Base-by-base conservation (phyloP, 148 eudicot genomes). In the Beta vulgaris region DNA sequence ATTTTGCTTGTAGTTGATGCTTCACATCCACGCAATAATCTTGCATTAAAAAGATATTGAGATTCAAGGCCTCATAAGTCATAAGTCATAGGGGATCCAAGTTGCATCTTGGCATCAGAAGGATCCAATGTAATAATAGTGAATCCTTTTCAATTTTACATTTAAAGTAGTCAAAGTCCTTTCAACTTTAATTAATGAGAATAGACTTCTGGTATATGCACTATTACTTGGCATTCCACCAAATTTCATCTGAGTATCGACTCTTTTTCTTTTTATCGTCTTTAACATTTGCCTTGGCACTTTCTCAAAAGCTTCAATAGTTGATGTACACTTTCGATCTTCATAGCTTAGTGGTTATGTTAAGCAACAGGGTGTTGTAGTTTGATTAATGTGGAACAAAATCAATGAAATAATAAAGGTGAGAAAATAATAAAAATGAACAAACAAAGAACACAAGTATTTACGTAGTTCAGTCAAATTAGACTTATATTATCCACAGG, bases 141-240 rank as follows among this genome's bases (percentile, higher is more conserved):
- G 68, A 57, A 43, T 55, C 32, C 29, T 58, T 46, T 71, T 13
- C 42, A 48, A 60, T 44, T 23, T 12, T 15, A 8, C 25, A 51
- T 71, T 49, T 63, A 64, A 64, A 64, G 26, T 40, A 64, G 61
- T 19, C 21, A 51, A 39, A 51, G 29, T 42, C 59, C 16, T 72
- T 42, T 49, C 55, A 23, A 39, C 74, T 67, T 73, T 67, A 65
- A 32, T 9, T 42, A 32, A 71, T 72, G 29, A 32, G 71, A 29
- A 53, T 8, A 0, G 35, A 71, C 73, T 21, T 68, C 3, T 19
- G 46, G 15, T 26, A 75, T 28, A 26, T 26, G 48, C 75, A 25
- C 23, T 19, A 29, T 44, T 73, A 61, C 77, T 11, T 43, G 44
- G 62, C 59, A 73, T 46, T 46, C 77, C 77, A 73, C 69, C 43